phyloP scores from a whole-genome alignment of 192 early-diverging fungal genomes.

The Dissophora ornata region DNA sequence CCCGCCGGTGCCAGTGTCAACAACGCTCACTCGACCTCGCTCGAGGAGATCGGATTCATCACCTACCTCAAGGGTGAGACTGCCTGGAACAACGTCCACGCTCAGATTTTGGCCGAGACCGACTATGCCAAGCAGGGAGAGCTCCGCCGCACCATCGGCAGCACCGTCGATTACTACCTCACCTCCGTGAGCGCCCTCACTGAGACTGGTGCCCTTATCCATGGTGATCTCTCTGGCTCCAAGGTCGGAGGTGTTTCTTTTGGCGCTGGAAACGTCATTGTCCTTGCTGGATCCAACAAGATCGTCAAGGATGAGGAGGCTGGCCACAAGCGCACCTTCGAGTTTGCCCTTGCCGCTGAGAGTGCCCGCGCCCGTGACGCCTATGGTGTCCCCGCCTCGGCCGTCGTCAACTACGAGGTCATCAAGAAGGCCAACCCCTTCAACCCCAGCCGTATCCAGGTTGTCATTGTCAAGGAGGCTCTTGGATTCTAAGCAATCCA shows the following conservation, averaged over 20 bases:
- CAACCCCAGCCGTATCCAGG: conserved; percentile 47
- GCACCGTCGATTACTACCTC: conserved; percentile 54
- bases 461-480: conserved; percentile 39
- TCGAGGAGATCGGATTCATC: conserved; percentile 60
- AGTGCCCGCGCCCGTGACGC: conserved; percentile 47
- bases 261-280: conserved; percentile 41
- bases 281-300: conserved; percentile 55
- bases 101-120: conserved; percentile 39
- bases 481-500: conserved; percentile 27
- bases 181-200: conserved; percentile 48
- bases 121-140: conserved; percentile 45
- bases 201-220: conserved; percentile 48
- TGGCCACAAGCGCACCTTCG: conserved; percentile 34
- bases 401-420: conserved; percentile 31
- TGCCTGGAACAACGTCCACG: conserved; percentile 48
- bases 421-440: conserved; percentile 30
- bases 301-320: conserved; percentile 55
- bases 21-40: conserved; percentile 54
- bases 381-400: conserved; percentile 45
- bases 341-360: conserved; percentile 43
- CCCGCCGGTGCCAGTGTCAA: conserved; percentile 46
- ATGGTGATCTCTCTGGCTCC: conserved; percentile 48
- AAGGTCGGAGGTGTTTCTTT: conserved; percentile 51
- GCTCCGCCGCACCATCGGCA: conserved; percentile 48
- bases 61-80: conserved; percentile 57